Conservation (phyloP, 2,329 filamentous ascomycete genomes). For the Curvularia eragrostidis region DNA sequence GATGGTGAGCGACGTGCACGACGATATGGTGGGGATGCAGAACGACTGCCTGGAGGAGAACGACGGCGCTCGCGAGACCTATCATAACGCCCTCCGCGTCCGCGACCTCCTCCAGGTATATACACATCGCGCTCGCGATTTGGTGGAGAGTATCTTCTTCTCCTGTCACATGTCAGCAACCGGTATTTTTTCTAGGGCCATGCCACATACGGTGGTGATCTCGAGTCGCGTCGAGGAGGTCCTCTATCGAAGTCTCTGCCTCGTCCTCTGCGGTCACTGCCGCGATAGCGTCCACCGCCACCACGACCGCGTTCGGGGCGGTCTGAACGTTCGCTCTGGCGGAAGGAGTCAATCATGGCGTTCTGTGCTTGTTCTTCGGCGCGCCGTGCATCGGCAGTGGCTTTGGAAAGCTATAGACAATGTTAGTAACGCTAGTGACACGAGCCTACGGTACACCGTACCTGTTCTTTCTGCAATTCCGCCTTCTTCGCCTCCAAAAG, state of each 20-base stretch:
- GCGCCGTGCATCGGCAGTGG: constrained; percentile 74
- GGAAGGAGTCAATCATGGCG: constrained; percentile 71
- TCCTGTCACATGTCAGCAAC: constrained; percentile 45
- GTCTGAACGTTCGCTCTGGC: constrained; percentile 65
- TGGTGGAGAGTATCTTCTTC: constrained; percentile 55
- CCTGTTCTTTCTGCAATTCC: constrained; percentile 94
- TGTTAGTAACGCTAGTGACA: constrained; percentile 26
- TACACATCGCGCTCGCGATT: constrained; percentile 64
- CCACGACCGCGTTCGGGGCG: constrained; percentile 56
- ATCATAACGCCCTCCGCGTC: constrained; percentile 48
- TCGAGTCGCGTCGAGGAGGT: constrained; percentile 55
- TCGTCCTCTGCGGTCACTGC: constrained; percentile 50
- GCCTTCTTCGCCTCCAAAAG: constrained; percentile 94
- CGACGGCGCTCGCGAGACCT: constrained; percentile 44
- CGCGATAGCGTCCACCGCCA: constrained; percentile 57
- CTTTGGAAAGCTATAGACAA: constrained; percentile 76
- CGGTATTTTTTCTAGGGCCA: background rate
- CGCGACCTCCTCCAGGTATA: constrained; percentile 56
- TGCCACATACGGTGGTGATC: constrained; percentile 55
- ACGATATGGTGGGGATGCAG: constrained; percentile 20
- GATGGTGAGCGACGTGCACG: constrained; percentile 21
- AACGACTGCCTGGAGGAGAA: constrained; percentile 38
- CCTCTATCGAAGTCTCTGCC: constrained; percentile 56
- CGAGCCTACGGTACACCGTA: constrained; percentile 47
- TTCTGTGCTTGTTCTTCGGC: constrained; percentile 69